Evolutionary conservation across 2,329 filamentous ascomycete species (phyloP), one percentile per base, ranked within the genome.

Genomic region (Daldinia sp.): DNA sequence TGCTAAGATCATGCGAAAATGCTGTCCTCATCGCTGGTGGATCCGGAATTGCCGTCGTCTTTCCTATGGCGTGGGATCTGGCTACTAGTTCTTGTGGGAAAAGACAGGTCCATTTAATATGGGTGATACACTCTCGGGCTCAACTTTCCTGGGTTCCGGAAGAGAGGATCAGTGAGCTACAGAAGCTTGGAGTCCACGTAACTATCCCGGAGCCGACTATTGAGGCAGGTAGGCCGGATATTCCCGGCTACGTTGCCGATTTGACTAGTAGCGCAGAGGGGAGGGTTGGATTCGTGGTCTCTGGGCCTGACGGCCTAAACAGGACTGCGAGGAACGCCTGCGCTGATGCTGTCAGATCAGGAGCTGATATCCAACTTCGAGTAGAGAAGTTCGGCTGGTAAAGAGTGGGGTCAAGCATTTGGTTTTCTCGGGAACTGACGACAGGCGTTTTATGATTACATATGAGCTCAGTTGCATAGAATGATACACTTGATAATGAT

Each of bases 321-420:
- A 79, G 88, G 35, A 80, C 81, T 60, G 87, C 88, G n/a, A 82
- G 88, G 72, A 91, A 91, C 76, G 79, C 80, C 2, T 89, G 86
- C 75, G 84, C 88, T 1, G 74, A 74, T 5, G 78, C 87, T 65
- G 80, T 88, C 9, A 76, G 79, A 59, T 70, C 79, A 6, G 89
- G 88, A 0, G 76, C 76, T 54, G 75, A 86, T 73, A 79, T 91
- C 3, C 77, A 82, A 60, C 80, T 91, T 55, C 80, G 83, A 30
- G 85, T 90, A 28, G 89, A 91, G 85, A 91, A 91, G 74, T 91
- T 90, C 82, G 89, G 88, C 1, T 91, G 89, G 89, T 91, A 62
- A 74, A 7, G 26, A 42, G 13, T 18, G 13, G 20, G 12, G 33
- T 50, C n/a, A 33, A 46, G 56, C 44, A 46, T 67, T 61, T 54